Base-by-base conservation (phyloP, 176 grass and related monocot genomes). In the Oryza rufipogon region DNA sequence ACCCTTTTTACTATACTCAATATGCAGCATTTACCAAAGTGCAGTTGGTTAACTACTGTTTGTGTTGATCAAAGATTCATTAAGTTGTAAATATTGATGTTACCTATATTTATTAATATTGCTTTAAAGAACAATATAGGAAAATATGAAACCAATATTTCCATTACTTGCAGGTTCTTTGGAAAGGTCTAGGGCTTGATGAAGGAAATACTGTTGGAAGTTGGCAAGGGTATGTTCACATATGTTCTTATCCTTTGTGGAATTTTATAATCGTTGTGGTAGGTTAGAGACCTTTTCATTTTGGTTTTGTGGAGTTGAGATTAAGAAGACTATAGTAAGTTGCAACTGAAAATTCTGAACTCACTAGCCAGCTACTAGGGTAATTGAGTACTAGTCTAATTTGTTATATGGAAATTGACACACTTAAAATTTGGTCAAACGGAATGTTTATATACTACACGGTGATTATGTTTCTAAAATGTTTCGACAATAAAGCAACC, bases 121-220 rank as follows among this genome's bases (percentile, higher is more conserved):
- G 33, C 22, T 51, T 70, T 64, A 56, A 28, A n/a, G 48, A 77
- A 45, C 39, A 82, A 34, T 54, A 78, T 68, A 44, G 64, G 45
- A 46, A 46, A 77, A 39, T 26, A 67, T 32, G 51, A 22, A 70
- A 58, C 32, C 70, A 22, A 76, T 6, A 47, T 82, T 75, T 84
- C 28, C 36, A 64, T 76, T 71, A 52, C 14, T 80, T 87, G 44
- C 80, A 98, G 96, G 80, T 95, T 71, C 87, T 98, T 26, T 89
- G 96, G 92, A 90, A 98, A 91, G 96, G 92, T 83, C 91, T 98
- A 86, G 95, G 95, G n/a, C 80, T 98, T 76, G 89, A 84, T 54
- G 87, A 85, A 63, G 89, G 76, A 80, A 84, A 82, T 85, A 73
- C 34, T 82, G 69, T 98, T 71, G 96, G 96, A 87, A 93, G 25